Evolutionary conservation across 2,329 filamentous ascomycete species (phyloP), one percentile per base, ranked within the genome.

Genomic region (Blastomyces silverae): DNA sequence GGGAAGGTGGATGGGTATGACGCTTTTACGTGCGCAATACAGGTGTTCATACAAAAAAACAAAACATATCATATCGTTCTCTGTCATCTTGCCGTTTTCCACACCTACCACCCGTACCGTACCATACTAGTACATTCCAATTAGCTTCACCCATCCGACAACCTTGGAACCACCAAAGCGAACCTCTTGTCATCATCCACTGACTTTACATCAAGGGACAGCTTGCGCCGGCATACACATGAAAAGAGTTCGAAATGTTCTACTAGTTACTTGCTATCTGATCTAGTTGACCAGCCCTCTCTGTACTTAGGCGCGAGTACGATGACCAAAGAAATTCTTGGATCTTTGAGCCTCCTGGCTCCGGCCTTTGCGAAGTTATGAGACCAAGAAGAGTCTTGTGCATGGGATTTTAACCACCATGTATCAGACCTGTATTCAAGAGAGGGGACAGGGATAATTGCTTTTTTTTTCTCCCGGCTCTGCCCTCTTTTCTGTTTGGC

Each of bases 401-500:
- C 55, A 57, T 39, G 55, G 28, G 17, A 57, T n/a, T 59, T 28
- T 13, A 42, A 25, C 56, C 37, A 59, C 37, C 37, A 59, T 59
- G 56, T 59, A 42, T 59, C 37, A 59, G 37, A 42, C 37, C 37
- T 59, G 56, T 59, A 59, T 59, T 44, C 22, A 44, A 42, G 56
- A 28, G 37, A 57, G 55, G 28, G 56, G 22, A 59, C 11, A 44
- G n/a, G 11, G 37, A 59, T 59, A 44, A 59, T 59, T 59, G 22
- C 34, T 59, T 59, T 57, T 56, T 56, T 7, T 55, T 7, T 25
- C 17, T 39, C 28, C 20, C 7, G 37, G 11, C 22, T 52, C 22
- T 8, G 22, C 25, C 22, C 25, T 53, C 22, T 28, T 52, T 28
- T 53, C 20, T 31, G 50, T 28, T 28, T 48, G 20, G 4, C 20